These are phyloP conservation scores for Leccinum obscurum DNA, from an alignment of 768 basidiomycete species.

Conservation along the genomic window DNA sequence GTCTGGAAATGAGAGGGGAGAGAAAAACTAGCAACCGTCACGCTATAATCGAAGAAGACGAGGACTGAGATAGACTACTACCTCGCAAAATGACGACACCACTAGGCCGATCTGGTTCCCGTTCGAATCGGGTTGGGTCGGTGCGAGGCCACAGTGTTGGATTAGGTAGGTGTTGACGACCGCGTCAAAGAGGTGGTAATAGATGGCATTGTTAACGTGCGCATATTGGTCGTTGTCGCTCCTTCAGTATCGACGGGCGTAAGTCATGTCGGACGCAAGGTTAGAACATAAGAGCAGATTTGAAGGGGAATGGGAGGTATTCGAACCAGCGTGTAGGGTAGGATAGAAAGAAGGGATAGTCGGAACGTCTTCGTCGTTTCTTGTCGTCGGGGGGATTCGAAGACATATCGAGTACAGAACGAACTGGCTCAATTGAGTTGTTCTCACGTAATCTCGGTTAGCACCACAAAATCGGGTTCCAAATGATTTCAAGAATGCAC, in stretches of 20 bases:
- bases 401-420: neutral
- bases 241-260: conserved; percentile 44
- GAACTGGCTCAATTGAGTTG: too few species aligned
- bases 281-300: conserved; percentile 10
- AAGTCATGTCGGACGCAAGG: neutral
- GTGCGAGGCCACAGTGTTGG: conserved; percentile 56
- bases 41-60: neutral
- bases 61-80: conserved; percentile 25
- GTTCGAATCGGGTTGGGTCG: conserved; percentile 38
- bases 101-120: conserved; percentile 66
- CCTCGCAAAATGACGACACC: conserved; percentile 74
- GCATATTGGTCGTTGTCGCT: conserved; percentile 86
- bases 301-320: conserved; percentile 2
- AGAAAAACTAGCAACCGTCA: conserved; percentile 54
- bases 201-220: conserved; percentile 79
- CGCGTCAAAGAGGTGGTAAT: conserved; percentile 82
- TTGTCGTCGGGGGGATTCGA: conserved; percentile 15
- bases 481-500: neutral
- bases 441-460: too few species aligned
- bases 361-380: conserved; percentile 44
- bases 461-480: too few species aligned
- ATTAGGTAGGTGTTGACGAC: conserved; percentile 81
- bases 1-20: conserved; percentile 72
- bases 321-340: conserved; percentile 71
- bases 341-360: conserved; percentile 60